Conservation (phyloP, 2,329 filamentous ascomycete genomes). For the Colletotrichum sp. region DNA sequence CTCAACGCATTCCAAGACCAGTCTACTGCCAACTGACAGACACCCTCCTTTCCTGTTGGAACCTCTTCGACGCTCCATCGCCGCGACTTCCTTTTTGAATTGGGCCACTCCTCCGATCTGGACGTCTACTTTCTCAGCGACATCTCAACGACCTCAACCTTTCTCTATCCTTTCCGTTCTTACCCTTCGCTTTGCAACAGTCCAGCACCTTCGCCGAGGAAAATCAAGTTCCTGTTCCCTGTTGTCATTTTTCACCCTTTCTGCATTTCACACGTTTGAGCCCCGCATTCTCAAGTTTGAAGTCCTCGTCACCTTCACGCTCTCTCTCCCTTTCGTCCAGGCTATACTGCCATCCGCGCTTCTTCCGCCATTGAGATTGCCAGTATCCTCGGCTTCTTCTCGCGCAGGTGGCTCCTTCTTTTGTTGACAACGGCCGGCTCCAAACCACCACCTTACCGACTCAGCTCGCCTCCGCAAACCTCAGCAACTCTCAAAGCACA, state of each 20-base stretch:
- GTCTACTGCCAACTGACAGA: neutral
- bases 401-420: neutral
- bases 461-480: neutral
- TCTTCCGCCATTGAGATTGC: neutral
- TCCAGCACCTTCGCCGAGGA: neutral
- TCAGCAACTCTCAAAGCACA: neutral
- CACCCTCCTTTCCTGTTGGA: too few species aligned
- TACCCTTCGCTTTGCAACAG: rapidly evolving
- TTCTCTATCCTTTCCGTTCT: neutral
- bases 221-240: neutral
- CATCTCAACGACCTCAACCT: neutral
- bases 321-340: neutral
- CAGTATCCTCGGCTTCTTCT: neutral
- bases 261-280: neutral
- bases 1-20: neutral
- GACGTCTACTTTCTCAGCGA: neutral
- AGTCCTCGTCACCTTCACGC: neutral
- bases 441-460: neutral
- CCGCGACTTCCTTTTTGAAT: neutral
- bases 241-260: neutral
- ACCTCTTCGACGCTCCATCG: too few species aligned
- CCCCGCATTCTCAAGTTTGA: neutral
- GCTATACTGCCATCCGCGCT: neutral
- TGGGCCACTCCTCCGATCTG: neutral
- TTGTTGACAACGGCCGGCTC: neutral